These are phyloP conservation scores for Fistulifera pelliculosa DNA, from an alignment of 108 stramenopile species.

Conservation along the genomic window DNA sequence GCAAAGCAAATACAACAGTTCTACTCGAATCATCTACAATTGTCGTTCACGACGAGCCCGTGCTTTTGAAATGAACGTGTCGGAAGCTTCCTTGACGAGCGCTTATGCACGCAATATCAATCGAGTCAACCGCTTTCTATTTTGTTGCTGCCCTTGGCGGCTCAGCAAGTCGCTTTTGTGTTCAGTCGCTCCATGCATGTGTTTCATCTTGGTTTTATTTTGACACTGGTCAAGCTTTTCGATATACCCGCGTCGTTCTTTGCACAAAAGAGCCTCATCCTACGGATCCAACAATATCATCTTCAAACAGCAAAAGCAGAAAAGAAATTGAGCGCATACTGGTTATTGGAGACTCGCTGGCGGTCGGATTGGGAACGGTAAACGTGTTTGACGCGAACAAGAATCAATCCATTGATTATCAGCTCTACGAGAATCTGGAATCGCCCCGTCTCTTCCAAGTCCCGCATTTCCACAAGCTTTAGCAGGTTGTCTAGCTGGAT, in stretches of 20 bases:
- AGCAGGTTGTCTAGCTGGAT: constrained; percentile 39
- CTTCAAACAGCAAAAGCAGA: not conserved
- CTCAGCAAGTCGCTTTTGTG: constrained; percentile 26
- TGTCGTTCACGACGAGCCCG: not conserved
- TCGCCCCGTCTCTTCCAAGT: constrained; percentile 11
- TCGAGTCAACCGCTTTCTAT: constrained; percentile 38
- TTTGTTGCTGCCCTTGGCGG: constrained; percentile 44
- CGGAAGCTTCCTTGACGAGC: not conserved
- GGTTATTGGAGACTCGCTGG: constrained; percentile 59
- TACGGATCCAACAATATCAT: not conserved
- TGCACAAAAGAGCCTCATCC: not conserved
- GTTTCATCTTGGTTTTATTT: constrained; percentile 46
- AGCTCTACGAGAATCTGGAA: constrained; percentile 32
- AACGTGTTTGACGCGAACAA: constrained; percentile 35
- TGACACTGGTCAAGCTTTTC: constrained; percentile 28
- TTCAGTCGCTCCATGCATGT: constrained; percentile 29
- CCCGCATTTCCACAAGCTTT: constrained; percentile 53
- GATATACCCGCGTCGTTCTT: constrained; percentile 4
- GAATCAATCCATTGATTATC: constrained; percentile 17
- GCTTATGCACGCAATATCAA: constrained; percentile 14
- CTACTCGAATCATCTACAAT: not conserved
- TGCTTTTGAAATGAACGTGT: too few relatives aligned
- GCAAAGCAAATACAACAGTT: not conserved
- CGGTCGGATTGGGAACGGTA: constrained; percentile 48
- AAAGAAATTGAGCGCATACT: constrained; percentile 27